Base-by-base conservation (phyloP, 2,329 filamentous ascomycete species). In the Fusarium sp. region DNA sequence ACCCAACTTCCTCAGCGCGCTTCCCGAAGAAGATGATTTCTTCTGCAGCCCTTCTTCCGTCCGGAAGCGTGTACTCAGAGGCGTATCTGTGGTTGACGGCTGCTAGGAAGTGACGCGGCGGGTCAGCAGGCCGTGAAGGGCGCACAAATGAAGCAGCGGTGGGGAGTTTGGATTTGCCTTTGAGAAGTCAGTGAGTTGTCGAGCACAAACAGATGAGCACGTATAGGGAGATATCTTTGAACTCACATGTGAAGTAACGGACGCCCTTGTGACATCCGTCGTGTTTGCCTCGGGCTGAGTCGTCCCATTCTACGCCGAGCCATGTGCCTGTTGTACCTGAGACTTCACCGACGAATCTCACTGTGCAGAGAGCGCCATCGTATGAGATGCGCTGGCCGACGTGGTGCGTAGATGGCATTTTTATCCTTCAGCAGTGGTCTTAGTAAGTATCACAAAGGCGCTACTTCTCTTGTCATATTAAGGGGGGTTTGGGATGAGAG, bases 281-380 rank as follows among this genome's bases (percentile, higher is more conserved):
- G 80, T 99, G 94, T 83, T 98, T 98, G 65, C 96, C 96, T 74
- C 94, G 87, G 37, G 84, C 86, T 58, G 90, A 83, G 78, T 98
- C 93, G 80, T 98, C 95, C 96, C 96, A 99, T 85, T 99, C 96
- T 47, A 98, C 93, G 46, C 96, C 96, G 33, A 98, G 86, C 94
- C 95, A 98, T 67, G 86, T 84, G 48, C 93, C 93, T 42, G 87
- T 85, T 11, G 93, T 94, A 71, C 92, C 92, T 50, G 88, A 85
- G 10, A 98, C 91, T 33, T 86, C 79, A 43, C 96, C 96, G 65
- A 92, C 81, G 77, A 94, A 98, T 65, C 93, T 90, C 60, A 98
- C 86, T 2, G 95, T 98, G 80, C 94, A 97, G 41, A 92, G 81
- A 21, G 89, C 88, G 31, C 89, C 89, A 70, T 92, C 89, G 74